Percentiles rank a stretch among this genome's conserved stretches.
Conservation (phyloP, 805 yeast species). For the Starmerella lactis-condensi region DNA sequence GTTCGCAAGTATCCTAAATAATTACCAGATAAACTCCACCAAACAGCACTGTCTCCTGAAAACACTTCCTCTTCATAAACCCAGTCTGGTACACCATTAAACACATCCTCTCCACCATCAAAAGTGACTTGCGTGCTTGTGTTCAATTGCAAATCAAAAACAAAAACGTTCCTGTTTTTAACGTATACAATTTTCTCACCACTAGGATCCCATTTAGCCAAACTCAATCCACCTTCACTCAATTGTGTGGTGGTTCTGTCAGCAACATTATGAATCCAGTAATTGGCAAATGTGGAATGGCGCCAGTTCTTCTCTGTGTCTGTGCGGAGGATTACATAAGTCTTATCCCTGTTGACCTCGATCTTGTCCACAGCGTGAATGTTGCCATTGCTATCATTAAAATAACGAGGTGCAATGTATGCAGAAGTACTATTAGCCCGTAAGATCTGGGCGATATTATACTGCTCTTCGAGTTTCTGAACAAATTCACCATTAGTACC, state of each 20-base stretch:
- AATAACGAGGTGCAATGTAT: constrained; percentile 22
- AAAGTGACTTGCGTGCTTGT: constrained; percentile 34
- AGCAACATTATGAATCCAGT: constrained; percentile 41
- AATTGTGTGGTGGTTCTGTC: constrained; percentile 22
- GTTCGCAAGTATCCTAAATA: constrained; percentile 44
- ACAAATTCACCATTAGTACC: constrained; percentile 14
- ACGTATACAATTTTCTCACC: constrained; percentile 51
- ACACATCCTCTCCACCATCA: constrained; percentile 53
- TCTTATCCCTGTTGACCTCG: constrained; percentile 29
- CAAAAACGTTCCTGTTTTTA: constrained; percentile 46
- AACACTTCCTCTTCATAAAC: constrained; percentile 83
- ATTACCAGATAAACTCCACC: constrained; percentile 77
- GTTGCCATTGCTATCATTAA: constrained; percentile 16
- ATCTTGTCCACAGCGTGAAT: constrained; percentile 26
- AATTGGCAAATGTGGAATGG: constrained; percentile 44
- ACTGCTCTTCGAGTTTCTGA: constrained; percentile 3
- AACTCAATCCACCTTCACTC: constrained; percentile 24
- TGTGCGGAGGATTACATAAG: constrained; percentile 38
- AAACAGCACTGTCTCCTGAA: constrained; percentile 46
- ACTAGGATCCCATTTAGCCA: constrained; percentile 59
- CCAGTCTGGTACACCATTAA: constrained; percentile 89
- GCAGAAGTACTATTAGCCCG: constrained; percentile 5
- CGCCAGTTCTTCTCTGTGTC: constrained; percentile 39
- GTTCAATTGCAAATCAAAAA: constrained; percentile 23
- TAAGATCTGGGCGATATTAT: constrained; percentile 30